phyloP scores from a whole-genome alignment of 345 rosid species.

The Eucalyptus camaldulensis region DNA sequence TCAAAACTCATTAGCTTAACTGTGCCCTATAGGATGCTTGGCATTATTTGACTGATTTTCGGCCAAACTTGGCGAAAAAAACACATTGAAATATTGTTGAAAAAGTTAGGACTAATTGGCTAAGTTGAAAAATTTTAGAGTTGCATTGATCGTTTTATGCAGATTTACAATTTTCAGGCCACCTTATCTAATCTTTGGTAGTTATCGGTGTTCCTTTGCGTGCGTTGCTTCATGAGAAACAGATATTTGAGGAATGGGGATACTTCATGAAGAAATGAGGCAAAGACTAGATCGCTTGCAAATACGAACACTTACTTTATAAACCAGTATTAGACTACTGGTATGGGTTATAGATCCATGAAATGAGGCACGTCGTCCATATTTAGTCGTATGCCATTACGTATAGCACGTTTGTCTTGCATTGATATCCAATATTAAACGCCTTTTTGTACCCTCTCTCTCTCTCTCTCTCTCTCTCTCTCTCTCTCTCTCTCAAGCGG shows the following conservation, averaged over 20 bases:
- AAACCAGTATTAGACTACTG: neutral
- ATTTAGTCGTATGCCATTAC: neutral
- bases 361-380: neutral
- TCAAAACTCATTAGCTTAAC: neutral
- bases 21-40: neutral
- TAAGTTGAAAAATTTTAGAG: no score
- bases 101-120: neutral
- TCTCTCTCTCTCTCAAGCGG: neutral
- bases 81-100: neutral
- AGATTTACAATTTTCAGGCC: neutral
- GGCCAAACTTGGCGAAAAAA: neutral
- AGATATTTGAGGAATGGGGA: neutral
- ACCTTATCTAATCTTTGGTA: neutral
- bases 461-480: neutral
- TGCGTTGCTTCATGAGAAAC: neutral
- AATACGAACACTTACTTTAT: neutral
- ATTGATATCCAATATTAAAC: no score
- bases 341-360: neutral
- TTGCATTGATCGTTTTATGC: no score
- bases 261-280: neutral
- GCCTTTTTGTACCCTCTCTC: neutral
- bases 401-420: no score
- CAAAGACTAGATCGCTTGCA: neutral
- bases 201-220: neutral
- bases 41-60: neutral